Evolutionary conservation across 2,329 filamentous ascomycete genomes (phyloP).

Genomic region (Sporothrix pallida): DNA sequence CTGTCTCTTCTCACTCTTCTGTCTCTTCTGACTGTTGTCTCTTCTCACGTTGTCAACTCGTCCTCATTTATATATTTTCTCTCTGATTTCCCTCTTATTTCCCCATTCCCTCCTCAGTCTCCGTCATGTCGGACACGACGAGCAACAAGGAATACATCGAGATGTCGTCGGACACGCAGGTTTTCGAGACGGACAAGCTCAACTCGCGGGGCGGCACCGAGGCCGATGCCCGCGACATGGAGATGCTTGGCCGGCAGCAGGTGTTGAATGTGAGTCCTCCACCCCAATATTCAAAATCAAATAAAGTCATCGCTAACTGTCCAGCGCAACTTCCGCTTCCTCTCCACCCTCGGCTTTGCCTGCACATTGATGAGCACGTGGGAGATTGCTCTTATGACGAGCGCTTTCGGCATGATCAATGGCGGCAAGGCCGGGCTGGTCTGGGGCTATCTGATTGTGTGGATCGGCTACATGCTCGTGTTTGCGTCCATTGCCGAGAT

Average conservation of each 20-base stretch:
- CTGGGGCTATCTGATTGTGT: constrained; percentile 57
- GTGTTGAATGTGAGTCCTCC: constrained; percentile 37
- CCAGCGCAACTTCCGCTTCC: constrained; percentile 54
- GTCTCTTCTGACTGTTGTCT: too few species aligned
- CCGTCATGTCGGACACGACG: constrained; percentile 34
- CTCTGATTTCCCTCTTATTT: neutral
- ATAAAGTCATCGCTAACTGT: neutral
- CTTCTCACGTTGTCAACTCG: neutral
- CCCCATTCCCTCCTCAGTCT: too few species aligned
- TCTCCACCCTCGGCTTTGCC: constrained; percentile 59
- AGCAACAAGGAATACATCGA: constrained; percentile 37
- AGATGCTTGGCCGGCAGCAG: constrained; percentile 39
- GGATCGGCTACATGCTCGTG: constrained; percentile 53
- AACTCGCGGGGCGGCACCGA: constrained; percentile 40
- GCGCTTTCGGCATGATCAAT: constrained; percentile 51
- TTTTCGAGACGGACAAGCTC: constrained; percentile 37
- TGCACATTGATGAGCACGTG: constrained; percentile 60
- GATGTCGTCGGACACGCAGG: constrained; percentile 32
- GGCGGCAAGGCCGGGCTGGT: constrained; percentile 60
- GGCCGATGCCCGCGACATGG: constrained; percentile 46
- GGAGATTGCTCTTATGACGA: constrained; percentile 55
- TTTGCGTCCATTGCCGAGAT: constrained; percentile 51
- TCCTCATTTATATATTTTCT: neutral
- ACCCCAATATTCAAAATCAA: neutral
- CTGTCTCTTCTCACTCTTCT: neutral